Evolutionary conservation across 805 yeast genomes (phyloP).

Genomic region (Pichia nanzhaoensis): DNA sequence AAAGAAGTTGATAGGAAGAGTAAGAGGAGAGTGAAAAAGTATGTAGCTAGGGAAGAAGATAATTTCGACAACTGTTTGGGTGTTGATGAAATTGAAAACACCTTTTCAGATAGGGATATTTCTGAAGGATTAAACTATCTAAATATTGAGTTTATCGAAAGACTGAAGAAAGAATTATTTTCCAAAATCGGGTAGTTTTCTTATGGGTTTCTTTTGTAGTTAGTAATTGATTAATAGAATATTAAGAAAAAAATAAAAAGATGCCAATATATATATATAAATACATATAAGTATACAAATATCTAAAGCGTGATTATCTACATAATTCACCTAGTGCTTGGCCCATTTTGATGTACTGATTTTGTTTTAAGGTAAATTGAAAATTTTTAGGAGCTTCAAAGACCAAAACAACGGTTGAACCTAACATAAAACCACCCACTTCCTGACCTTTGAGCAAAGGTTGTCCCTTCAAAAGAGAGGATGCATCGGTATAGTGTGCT

Average conservation of each 20-base stretch:
- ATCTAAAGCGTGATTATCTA: background rate
- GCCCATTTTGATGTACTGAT: slow-evolving; percentile 83
- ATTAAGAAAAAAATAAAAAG: background rate
- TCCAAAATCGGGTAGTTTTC: slow-evolving; percentile 1
- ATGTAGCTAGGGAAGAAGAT: background rate
- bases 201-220: background rate
- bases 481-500: slow-evolving; percentile 83
- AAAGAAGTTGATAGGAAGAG: slow-evolving; percentile 1
- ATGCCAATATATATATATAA: too few species aligned
- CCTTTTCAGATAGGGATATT: background rate
- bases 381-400: slow-evolving; percentile 91
- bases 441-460: slow-evolving; percentile 90
- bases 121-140: slow-evolving; percentile 37
- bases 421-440: slow-evolving; percentile 95
- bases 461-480: slow-evolving; percentile 69
- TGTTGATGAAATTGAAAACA: slow-evolving; percentile 1
- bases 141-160: slow-evolving; percentile 45
- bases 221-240: background rate
- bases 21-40: slow-evolving; percentile 11
- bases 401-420: slow-evolving; percentile 93
- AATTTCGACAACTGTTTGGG: background rate
- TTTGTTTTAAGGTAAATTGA: slow-evolving; percentile 58
- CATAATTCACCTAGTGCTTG: slow-evolving; percentile 53
- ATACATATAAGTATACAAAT: too few species aligned
- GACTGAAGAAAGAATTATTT: slow-evolving; percentile 42